phyloP scores from a whole-genome alignment of 2,329 filamentous ascomycete genomes.

The Scedosporium boydii region DNA sequence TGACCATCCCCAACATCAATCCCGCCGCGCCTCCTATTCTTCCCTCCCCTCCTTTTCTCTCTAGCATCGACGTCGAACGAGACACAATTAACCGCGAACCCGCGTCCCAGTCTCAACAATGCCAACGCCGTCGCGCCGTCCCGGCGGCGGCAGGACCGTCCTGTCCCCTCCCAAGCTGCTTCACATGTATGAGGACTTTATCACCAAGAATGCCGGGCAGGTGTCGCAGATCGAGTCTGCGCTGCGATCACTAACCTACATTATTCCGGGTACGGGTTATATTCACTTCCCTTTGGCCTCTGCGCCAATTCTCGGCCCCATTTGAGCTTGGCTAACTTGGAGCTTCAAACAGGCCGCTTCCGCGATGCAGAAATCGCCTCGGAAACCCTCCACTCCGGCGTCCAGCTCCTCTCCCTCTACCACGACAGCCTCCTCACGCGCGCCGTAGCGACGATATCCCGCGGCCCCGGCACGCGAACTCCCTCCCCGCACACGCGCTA shows the following conservation, averaged over 20 bases:
- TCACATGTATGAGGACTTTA: constrained; percentile 74
- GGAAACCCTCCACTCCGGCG: constrained; percentile 79
- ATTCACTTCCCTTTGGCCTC: neutral
- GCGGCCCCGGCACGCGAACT: constrained; percentile 34
- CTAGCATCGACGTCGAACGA: neutral
- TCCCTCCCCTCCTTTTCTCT: neutral
- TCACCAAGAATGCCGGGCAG: constrained; percentile 87
- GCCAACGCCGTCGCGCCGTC: neutral
- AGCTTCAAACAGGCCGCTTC: constrained; percentile 52
- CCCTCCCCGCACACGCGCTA: constrained; percentile 54
- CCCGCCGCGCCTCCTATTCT: neutral
- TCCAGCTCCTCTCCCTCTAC: constrained; percentile 85
- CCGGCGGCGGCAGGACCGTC: neutral
- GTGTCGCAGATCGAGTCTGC: constrained; percentile 94
- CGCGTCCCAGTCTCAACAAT: neutral
- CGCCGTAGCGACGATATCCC: constrained; percentile 43
- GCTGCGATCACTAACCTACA: constrained; percentile 85
- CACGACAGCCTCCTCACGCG: constrained; percentile 78
- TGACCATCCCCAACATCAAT: neutral
- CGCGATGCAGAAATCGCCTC: constrained; percentile 91
- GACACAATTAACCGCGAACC: too few relatives aligned
- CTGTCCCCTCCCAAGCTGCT: constrained; percentile 57
- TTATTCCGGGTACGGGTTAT: constrained; percentile 62
- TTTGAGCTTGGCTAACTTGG: neutral
- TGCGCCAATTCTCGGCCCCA: neutral